Base-by-base conservation (phyloP, 192 early-diverging fungal genomes). In the Tieghemiomyces parasiticus region DNA sequence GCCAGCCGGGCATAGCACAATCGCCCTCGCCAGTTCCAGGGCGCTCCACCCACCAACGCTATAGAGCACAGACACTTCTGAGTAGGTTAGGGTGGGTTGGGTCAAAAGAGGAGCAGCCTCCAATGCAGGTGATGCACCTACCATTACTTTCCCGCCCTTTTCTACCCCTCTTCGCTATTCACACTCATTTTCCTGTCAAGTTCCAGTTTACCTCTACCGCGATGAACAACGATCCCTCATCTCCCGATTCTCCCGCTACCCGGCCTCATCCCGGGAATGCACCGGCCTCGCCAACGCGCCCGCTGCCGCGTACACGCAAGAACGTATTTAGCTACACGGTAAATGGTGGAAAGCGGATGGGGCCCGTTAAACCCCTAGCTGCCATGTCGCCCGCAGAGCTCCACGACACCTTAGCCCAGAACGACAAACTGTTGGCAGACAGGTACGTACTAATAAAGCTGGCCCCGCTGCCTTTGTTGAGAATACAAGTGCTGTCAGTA, bases 251-350 rank as follows among this genome's bases (percentile, higher is more conserved):
- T 25, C 26, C 26, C 28, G 26, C 1, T 19, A 54, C 3, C 3
- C 24, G 14, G 14, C 14, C 20, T 25, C 16, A 14, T 13, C 50
- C 30, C 24, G 16, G 26, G 29, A 52, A 3, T 16, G 14, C 50
- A 13, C n/a, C 14, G 13, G n/a, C 20, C 25, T 52, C 20, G 26
- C 24, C n/a, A 28, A 52, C 50, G 29, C 14, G 50, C 29, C 38
- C 38, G 16, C 8, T 42, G 6, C 38, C 38, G 19, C 55, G 55
- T 12, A 58, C 34, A 19, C 55, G 55, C n/a, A 58, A 38, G 55
- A 32, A 58, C 35, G 55, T 58, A 16, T 58, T 58, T 38, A 58
- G 55, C 35, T 58, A 12, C 13, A 31, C 55, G n/a, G 16, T 58
- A 4, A n/a, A n/a, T n/a, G 22, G 16, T 3, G 55, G 55, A 8